Percentiles rank a stretch among this genome's conserved stretches.
phyloP scores from a whole-genome alignment of 2,329 filamentous ascomycete genomes.

The Colletotrichum filicis region DNA sequence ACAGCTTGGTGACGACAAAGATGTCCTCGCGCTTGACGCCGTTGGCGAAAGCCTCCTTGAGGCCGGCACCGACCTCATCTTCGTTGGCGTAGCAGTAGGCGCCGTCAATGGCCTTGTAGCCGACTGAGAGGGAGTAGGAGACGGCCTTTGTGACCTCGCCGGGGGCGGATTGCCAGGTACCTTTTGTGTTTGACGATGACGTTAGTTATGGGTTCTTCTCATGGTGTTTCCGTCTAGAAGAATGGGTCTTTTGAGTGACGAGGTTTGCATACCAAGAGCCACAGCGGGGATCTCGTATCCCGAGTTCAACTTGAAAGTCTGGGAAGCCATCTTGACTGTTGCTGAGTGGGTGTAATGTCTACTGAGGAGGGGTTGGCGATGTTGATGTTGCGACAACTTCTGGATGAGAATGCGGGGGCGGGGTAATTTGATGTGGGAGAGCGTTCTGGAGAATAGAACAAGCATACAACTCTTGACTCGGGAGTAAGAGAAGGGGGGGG shows the following conservation, averaged over 20 bases:
- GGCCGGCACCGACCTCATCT: constrained; percentile 81
- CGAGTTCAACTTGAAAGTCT: constrained; percentile 72
- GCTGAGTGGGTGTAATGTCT: not conserved
- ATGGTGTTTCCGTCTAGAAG: not conserved
- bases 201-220: not conserved
- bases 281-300: constrained; percentile 72
- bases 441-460: not conserved
- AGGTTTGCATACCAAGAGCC: constrained; percentile 64
- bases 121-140: constrained; percentile 64
- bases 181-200: constrained; percentile 47
- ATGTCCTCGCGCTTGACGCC: constrained; percentile 82
- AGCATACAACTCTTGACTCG: not conserved
- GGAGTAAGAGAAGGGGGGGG: not conserved
- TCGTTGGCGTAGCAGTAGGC: constrained; percentile 86
- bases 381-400: not conserved
- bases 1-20: constrained; percentile 88
- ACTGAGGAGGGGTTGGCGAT: constrained; percentile 16
- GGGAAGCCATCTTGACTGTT: constrained; percentile 57
- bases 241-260: not conserved
- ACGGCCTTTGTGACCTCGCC: constrained; percentile 70
- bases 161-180: constrained; percentile 72
- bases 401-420: constrained; percentile 22
- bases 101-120: constrained; percentile 74
- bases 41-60: constrained; percentile 76
- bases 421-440: constrained; percentile 14